A percentile compares a stretch with the other conserved stretches of the same genome.
Evolutionary conservation across 139 green algal species (phyloP).

Genomic region (Picochlorum sp.): DNA sequence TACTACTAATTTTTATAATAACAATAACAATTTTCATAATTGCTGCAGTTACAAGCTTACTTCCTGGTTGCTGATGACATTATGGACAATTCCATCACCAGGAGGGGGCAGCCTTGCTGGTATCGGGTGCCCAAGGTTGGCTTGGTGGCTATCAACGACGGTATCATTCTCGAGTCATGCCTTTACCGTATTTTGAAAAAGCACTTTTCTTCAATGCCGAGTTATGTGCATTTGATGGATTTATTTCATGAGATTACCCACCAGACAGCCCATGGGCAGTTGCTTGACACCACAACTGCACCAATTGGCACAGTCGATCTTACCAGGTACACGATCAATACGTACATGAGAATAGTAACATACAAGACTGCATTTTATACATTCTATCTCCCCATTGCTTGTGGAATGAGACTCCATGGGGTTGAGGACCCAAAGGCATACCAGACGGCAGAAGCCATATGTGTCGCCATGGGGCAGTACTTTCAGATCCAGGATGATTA

Average conservation of each 20-base stretch:
- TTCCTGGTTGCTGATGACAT: constrained; percentile 99
- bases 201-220: constrained; percentile 43
- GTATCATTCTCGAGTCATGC: constrained; percentile 89
- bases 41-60: constrained; percentile 68
- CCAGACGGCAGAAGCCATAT: constrained; percentile 63
- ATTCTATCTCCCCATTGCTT: constrained; percentile 91
- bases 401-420: constrained; percentile 78
- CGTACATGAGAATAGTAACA: constrained; percentile 89
- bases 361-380: constrained; percentile 96
- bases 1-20: constrained; percentile 18
- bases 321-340: constrained; percentile 78
- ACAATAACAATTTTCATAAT: constrained; percentile 34
- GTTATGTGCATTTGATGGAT: constrained; percentile 75
- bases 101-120: constrained; percentile 95
- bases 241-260: constrained; percentile 95
- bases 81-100: constrained; percentile 95
- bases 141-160: constrained; percentile 93
- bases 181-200: constrained; percentile 88
- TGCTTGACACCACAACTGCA: constrained; percentile 93
- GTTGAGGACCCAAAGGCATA: constrained; percentile 34
- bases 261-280: constrained; percentile 88
- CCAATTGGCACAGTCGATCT: constrained; percentile 63
- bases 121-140: constrained; percentile 76
- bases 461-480: constrained; percentile 84
- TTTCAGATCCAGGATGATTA: constrained; percentile 99